A percentile compares a stretch with the other conserved stretches of the same genome.
Evolutionary conservation across 225 moss, liverwort and hornwort genomes (phyloP).

Genomic region (Neckera pumila): DNA sequence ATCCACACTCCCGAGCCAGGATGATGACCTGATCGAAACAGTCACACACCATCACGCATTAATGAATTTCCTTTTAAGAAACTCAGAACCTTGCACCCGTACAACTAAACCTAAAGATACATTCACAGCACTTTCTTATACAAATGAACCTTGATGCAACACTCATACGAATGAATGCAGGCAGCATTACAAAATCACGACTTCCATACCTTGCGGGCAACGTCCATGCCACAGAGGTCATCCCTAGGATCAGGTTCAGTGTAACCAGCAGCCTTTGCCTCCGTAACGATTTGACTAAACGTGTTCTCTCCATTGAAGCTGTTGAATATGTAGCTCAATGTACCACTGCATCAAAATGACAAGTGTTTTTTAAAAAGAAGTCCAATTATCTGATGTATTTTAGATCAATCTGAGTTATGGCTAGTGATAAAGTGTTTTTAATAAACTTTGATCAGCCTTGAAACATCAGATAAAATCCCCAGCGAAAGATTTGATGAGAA

Average conservation of each 20-base stretch:
- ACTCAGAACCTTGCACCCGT: neutral
- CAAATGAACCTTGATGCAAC: neutral
- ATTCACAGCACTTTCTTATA: neutral
- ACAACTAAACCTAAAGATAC: neutral
- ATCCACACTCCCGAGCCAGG: constrained; percentile 84
- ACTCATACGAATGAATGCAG: neutral
- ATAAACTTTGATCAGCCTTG: neutral
- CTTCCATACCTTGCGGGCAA: constrained; percentile 79
- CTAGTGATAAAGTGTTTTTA: neutral
- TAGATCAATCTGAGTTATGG: neutral
- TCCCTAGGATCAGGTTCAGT: constrained; percentile 99
- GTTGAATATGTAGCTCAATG: constrained; percentile 95
- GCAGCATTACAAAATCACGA: neutral
- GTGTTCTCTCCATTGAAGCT: constrained; percentile 58
- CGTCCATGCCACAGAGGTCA: constrained; percentile 91
- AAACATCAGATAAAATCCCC: neutral
- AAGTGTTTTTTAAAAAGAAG: neutral
- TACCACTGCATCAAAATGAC: constrained; percentile 52
- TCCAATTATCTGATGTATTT: neutral
- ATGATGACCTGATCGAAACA: constrained; percentile 47
- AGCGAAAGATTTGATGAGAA: neutral
- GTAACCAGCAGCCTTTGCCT: constrained; percentile 75
- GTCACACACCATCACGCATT: neutral
- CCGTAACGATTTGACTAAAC: constrained; percentile 78
- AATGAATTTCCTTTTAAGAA: neutral